A percentile compares a stretch with the other conserved stretches of the same genome.
These are phyloP conservation scores for Tuber calosporum DNA, from an alignment of 495 filamentous ascomycete genomes.

Conservation along the genomic window DNA sequence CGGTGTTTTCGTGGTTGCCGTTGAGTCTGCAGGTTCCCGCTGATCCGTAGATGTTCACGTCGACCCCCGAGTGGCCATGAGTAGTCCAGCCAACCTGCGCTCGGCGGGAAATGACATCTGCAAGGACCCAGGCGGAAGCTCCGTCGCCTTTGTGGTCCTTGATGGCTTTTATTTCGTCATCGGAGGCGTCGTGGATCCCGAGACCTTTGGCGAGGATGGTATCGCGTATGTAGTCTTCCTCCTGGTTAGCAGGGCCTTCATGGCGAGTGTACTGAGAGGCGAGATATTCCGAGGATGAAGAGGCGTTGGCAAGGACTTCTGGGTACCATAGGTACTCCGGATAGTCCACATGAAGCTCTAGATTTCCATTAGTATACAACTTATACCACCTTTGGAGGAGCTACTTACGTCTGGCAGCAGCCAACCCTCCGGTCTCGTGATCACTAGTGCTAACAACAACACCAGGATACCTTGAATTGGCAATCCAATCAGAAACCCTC, in stretches of 20 bases:
- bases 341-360: conserved; percentile 58
- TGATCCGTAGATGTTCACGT: conserved; percentile 51
- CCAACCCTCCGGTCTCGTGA: conserved; percentile 88
- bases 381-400: neutral
- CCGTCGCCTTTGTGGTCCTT: conserved; percentile 48
- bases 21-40: conserved; percentile 48
- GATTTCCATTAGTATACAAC: neutral
- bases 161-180: conserved; percentile 62
- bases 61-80: conserved; percentile 49
- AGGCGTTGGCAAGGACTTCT: conserved; percentile 67
- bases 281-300: conserved; percentile 67
- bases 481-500: conserved; percentile 74
- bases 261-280: conserved; percentile 53
- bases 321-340: conserved; percentile 86
- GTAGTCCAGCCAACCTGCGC: conserved; percentile 82
- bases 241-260: conserved; percentile 33
- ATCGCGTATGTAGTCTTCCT: conserved; percentile 37
- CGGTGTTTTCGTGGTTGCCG: conserved; percentile 93
- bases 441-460: conserved; percentile 85
- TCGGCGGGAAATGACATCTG: conserved; percentile 75
- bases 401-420: conserved; percentile 64
- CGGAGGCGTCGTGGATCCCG: conserved; percentile 65
- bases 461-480: conserved; percentile 61
- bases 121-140: conserved; percentile 56
- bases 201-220: conserved; percentile 52